Percentiles rank a stretch among this genome's conserved stretches.
phyloP scores from a whole-genome alignment of 345 rosid species.

The Eucalyptus caleyi region DNA sequence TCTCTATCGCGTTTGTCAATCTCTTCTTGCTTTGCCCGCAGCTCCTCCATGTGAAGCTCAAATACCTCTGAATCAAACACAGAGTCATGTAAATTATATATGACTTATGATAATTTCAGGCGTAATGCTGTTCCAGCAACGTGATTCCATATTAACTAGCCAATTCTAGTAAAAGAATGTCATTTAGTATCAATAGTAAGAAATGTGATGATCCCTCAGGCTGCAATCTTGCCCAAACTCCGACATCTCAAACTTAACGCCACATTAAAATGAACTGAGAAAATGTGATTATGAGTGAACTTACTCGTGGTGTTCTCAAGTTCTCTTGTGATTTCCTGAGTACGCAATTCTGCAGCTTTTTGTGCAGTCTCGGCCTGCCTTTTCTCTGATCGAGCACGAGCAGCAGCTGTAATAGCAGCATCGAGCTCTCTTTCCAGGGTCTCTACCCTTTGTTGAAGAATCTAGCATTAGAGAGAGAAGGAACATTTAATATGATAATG shows the following conservation, averaged over 20 bases:
- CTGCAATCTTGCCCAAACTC: not conserved
- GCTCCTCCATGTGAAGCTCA: slow-evolving; percentile 86
- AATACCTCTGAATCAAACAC: slow-evolving; percentile 66
- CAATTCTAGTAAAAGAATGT: not conserved
- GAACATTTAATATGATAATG: not conserved
- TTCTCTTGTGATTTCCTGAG: slow-evolving; percentile 71
- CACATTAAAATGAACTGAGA: not conserved
- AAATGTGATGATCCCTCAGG: not conserved
- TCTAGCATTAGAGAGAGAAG: slow-evolving; percentile 23
- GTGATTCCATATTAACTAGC: not conserved
- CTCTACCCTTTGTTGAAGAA: slow-evolving; percentile 94
- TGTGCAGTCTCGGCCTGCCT: slow-evolving; percentile 90
- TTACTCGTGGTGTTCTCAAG: slow-evolving; percentile 95
- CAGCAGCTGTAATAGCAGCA: slow-evolving; percentile 95
- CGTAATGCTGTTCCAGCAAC: not conserved
- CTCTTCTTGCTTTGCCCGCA: slow-evolving; percentile 82
- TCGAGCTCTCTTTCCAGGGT: slow-evolving; percentile 92
- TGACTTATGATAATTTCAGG: not conserved
- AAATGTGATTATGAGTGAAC: not conserved
- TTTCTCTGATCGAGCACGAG: slow-evolving; percentile 86
- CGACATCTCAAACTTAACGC: not conserved
- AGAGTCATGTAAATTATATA: not conserved
- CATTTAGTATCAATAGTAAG: accelerated
- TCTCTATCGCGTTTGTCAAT: slow-evolving; percentile 72
- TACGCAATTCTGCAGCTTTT: slow-evolving; percentile 71